Conservation (phyloP, 208 protist species). For the Leishmania arabica region DNA sequence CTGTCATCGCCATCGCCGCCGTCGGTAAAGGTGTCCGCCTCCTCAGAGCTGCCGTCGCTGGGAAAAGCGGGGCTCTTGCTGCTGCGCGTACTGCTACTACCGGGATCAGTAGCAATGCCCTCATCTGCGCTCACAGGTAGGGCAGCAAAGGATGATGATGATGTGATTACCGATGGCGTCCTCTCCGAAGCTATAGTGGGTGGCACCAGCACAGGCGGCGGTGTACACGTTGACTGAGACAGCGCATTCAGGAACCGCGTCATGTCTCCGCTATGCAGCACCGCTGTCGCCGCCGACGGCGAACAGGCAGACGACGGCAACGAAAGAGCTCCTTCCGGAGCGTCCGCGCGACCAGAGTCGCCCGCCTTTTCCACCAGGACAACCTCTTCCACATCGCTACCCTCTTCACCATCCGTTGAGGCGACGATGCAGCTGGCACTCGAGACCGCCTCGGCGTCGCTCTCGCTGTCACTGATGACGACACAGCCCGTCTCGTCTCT, state of each 20-base stretch:
- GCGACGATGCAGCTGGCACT: background rate
- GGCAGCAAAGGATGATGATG: background rate
- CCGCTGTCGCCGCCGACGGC: background rate
- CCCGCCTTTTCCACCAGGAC: conserved; percentile 7
- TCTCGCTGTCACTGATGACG: conserved; percentile 7
- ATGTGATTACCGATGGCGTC: background rate
- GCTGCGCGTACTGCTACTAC: background rate
- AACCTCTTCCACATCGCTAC: conserved; percentile 15
- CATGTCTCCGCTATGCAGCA: conserved; percentile 22
- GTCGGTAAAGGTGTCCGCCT: conserved; percentile 10
- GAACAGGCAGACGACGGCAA: background rate
- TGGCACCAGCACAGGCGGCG: background rate
- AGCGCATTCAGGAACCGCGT: conserved; percentile 14
- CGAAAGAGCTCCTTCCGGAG: background rate
- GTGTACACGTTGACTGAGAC: background rate
- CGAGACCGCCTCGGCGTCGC: background rate
- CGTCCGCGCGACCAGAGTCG: background rate
- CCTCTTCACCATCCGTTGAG: conserved; percentile 7
- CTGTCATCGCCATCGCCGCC: background rate
- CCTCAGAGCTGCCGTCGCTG: background rate
- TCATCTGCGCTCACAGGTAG: background rate
- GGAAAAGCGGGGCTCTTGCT: background rate
- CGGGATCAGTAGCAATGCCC: background rate
- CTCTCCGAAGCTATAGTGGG: background rate
- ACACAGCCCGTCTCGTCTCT: background rate